Base-by-base conservation (phyloP, 148 eudicot genomes). In the Vaccinium corymbosum region DNA sequence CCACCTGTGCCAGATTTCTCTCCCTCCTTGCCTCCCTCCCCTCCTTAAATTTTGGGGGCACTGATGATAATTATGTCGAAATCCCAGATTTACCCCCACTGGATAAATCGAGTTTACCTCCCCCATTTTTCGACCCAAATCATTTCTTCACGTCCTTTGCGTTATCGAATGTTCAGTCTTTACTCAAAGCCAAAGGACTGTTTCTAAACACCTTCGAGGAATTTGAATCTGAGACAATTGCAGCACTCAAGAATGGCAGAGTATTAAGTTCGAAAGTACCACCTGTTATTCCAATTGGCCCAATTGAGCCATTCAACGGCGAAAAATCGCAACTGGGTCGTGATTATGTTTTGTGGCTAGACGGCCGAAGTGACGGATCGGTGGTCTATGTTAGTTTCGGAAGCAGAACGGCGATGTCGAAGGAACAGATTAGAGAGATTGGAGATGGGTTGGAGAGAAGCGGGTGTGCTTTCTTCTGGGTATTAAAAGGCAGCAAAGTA, bases 331-430 rank as follows among this genome's bases (percentile, higher is more conserved):
- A 29, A 4, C 29, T 13, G 73, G 17, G 38, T 29, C 53, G 29
- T 19, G 27, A 46, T 1, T 27, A 38, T 57, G 22, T 73, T 7
- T 11, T 83, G 25, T 91, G 93, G 93, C 68, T 91, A 17, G 89
- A 88, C 12, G 78, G 61, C n/a, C 90, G 87, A 66, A 86, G 85
- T 0, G 49, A n/a, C 0, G 80, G 84, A 22, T 88, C 90, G 0
- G 89, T 89, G 13, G 80, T 90, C 1, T 89, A 87, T 11, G 78
- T 91, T 1, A 85, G 90, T 2, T 90, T 91, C 4, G 93, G 93
- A 78, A 91, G 89, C 74, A 81, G 93, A 74, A 91, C 92, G 15
- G 73, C 90, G 7, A 64, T 90, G 79, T 70, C 80, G 3, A 86
- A 51, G 20, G 90, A 90, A 3, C 90, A 91, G 42, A 91, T 91